These are phyloP conservation scores for Blastobotrys apis DNA, from an alignment of 1,139 yeast species.

Conservation along the genomic window DNA sequence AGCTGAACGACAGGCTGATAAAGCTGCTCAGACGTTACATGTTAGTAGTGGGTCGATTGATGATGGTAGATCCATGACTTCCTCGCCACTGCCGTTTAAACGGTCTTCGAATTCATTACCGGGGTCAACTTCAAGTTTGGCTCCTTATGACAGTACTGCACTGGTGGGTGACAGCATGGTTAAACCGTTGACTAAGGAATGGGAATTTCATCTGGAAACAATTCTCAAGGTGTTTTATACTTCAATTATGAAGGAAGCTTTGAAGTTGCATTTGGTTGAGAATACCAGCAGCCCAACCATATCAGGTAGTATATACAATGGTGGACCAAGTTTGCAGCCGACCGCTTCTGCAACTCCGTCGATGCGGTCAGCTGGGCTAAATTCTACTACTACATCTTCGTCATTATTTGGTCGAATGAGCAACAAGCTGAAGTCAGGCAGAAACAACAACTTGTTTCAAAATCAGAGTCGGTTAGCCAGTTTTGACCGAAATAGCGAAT, in stretches of 20 bases:
- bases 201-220: slow-evolving; percentile 30
- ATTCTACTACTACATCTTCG: slow-evolving; percentile 12
- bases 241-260: slow-evolving; percentile 29
- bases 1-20: slow-evolving; percentile 11
- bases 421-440: slow-evolving; percentile 19
- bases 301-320: slow-evolving; percentile 15
- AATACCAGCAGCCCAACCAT: slow-evolving; percentile 12
- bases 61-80: background rate
- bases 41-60: slow-evolving; percentile 1
- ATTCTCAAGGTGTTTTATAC: slow-evolving; percentile 27
- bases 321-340: background rate
- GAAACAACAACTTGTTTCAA: slow-evolving; percentile 18
- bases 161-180: slow-evolving; percentile 24
- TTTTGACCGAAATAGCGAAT: slow-evolving; percentile 20
- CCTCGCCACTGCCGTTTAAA: background rate
- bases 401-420: slow-evolving; percentile 27
- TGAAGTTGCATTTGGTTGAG: slow-evolving; percentile 27
- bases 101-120: slow-evolving; percentile 11
- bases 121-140: slow-evolving; percentile 6
- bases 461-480: slow-evolving; percentile 27
- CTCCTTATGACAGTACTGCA: slow-evolving; percentile 20
- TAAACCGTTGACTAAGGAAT: slow-evolving; percentile 25
- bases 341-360: slow-evolving; percentile 19
- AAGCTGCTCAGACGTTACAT: slow-evolving; percentile 8
- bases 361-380: slow-evolving; percentile 13